Base-by-base conservation (phyloP, 306 rosid species). In the Elaeagnus macrophylla region DNA sequence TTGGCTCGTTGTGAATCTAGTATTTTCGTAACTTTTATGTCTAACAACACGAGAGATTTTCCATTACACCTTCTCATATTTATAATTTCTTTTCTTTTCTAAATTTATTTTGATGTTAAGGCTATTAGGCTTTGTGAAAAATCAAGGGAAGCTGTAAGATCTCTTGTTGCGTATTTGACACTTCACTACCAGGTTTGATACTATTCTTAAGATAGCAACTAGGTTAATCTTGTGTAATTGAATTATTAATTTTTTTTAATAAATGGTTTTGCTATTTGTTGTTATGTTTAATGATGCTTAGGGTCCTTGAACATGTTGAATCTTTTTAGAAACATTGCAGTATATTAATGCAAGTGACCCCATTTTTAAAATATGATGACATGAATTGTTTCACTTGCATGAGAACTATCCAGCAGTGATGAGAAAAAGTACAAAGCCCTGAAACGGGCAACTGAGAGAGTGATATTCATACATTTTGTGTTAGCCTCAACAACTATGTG, bases 101-200 rank as follows among this genome's bases (percentile, higher is more conserved):
- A 18, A 37, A 10, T 67, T 72, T 41, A 13, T 13, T 41, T 45
- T 45, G 19, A 16, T 9, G 15, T 45, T 36, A 65, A 91, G 99
- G 99, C 87, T 78, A 96, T 93, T 51, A 83, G 99, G 79, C 95
- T 84, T 49, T 84, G 95, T 57, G 99, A 96, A 51, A 93, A 93
- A 66, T 93, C 99, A 44, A 84, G 99, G 75, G 99, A 93, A 82
- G 99, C 99, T 69, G 99, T 93, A 62, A 93, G 99, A 65, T 93
- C 99, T 60, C 99, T 96, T 14, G 99, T 93, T 55, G 99, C 87
- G 84, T 96, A 93, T 72, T 74, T 93, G 51, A 93, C 99, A 42
- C 96, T 93, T 67, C 99, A 93, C 72, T 93, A 93, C 72, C 99
- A 93, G 99, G 99, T 93, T 51, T 52, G 70, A 65, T 65, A 46